These are phyloP conservation scores for Fraxinus baroniana DNA, from an alignment of 305 asterid genomes.

Conservation along the genomic window DNA sequence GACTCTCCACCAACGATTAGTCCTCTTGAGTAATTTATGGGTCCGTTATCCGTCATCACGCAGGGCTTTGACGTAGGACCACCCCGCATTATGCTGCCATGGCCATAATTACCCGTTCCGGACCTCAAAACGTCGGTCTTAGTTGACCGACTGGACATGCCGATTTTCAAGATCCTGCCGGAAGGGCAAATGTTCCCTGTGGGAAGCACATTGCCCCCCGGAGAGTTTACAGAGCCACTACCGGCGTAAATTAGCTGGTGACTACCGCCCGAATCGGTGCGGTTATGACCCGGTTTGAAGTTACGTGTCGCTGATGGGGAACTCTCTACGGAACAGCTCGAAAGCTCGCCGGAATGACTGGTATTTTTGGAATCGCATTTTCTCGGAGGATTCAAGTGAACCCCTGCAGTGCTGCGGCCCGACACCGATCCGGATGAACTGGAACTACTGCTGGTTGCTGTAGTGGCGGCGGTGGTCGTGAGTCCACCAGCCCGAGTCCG, in stretches of 20 bases:
- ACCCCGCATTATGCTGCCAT: constrained; percentile 84
- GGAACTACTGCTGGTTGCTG: constrained; percentile 51
- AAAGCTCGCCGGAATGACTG: constrained; percentile 57
- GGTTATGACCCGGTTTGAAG: constrained; percentile 42
- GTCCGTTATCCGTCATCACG: neutral
- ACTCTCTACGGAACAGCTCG: constrained; percentile 41
- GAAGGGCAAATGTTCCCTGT: constrained; percentile 83
- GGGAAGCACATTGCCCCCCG: constrained; percentile 47
- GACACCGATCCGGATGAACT: constrained; percentile 79
- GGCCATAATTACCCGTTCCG: constrained; percentile 70
- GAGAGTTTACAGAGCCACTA: constrained; percentile 51
- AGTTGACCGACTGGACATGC: constrained; percentile 43
- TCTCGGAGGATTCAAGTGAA: constrained; percentile 29
- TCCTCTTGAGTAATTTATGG: constrained; percentile 33
- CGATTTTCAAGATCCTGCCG: constrained; percentile 56
- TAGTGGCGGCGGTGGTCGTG: neutral
- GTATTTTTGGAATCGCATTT: constrained; percentile 38
- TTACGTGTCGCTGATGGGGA: constrained; percentile 45
- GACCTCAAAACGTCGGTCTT: constrained; percentile 67
- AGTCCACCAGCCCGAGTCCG: constrained; percentile 35
- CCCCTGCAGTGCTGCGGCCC: constrained; percentile 38
- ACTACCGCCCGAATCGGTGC: constrained; percentile 58
- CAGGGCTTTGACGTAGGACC: constrained; percentile 36
- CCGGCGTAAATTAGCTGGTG: constrained; percentile 45
- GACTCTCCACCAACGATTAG: constrained; percentile 43